A percentile compares a stretch with the other conserved stretches of the same genome.
phyloP scores from a whole-genome alignment of 306 rosid genomes.

The Begonia fuchsioides region DNA sequence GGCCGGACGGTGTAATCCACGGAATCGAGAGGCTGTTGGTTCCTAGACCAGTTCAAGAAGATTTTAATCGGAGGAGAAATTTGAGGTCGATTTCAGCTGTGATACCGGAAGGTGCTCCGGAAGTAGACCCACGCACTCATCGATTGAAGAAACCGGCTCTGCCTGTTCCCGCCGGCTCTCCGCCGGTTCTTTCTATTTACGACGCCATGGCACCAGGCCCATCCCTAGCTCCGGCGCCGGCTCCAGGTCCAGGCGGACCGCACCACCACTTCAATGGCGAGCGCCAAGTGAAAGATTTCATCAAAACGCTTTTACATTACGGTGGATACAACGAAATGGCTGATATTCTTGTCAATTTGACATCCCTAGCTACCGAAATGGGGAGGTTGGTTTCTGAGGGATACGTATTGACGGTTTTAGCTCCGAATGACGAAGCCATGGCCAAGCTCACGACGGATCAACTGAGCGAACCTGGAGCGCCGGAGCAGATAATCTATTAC shows the following conservation, averaged over 20 bases:
- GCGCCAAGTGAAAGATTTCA: not conserved
- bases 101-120: not conserved
- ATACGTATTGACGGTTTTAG: constrained; percentile 1
- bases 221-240: not conserved
- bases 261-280: not conserved
- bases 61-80: not conserved
- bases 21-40: not conserved
- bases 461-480: not conserved
- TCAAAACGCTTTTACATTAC: not conserved
- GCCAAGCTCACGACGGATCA: constrained; percentile 1
- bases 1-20: not conserved
- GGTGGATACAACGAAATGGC: constrained; percentile 1
- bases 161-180: not conserved
- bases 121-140: not conserved
- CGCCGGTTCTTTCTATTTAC: not conserved
- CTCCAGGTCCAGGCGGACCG: not conserved
- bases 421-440: constrained; percentile 2
- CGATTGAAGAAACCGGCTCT: not conserved
- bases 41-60: not conserved
- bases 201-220: not conserved
- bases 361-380: constrained; percentile 1
- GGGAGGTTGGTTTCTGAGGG: not conserved
- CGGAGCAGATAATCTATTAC: not conserved
- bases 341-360: not conserved
- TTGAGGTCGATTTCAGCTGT: not conserved